Conservation (phyloP, 106 monocot species). For the Dendrobium huoshanense region DNA sequence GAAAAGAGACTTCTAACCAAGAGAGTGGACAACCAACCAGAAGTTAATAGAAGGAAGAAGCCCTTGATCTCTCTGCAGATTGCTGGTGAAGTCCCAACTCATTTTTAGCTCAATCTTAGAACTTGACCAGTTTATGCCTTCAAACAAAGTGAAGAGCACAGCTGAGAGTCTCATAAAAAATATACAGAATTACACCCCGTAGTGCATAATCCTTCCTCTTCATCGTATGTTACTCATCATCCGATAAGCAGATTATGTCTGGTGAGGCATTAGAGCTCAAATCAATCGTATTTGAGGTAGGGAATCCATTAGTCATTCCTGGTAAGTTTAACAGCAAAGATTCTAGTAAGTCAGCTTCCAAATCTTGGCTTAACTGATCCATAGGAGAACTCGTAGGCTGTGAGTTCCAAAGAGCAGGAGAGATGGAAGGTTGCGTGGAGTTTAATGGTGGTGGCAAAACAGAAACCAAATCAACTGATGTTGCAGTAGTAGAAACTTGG, state of each 20-base stretch:
- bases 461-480: not conserved
- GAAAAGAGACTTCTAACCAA: not conserved
- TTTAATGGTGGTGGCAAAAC: not conserved
- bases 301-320: not conserved
- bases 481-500: too few species aligned
- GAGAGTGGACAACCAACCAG: not conserved
- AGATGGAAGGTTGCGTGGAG: not conserved
- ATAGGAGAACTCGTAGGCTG: not conserved
- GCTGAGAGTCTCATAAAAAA: not conserved
- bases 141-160: not conserved
- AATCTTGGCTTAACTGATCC: not conserved
- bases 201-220: not conserved
- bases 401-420: not conserved
- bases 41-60: not conserved
- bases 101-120: not conserved
- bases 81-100: not conserved
- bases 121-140: not conserved
- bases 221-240: constrained; percentile 10
- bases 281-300: not conserved
- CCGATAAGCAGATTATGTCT: constrained; percentile 24
- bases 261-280: not conserved
- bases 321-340: constrained; percentile 1
- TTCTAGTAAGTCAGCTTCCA: not conserved
- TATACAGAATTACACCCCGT: not conserved
- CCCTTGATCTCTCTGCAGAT: not conserved